Conservation (phyloP, 75 land plant genomes). For the Selaginella tamariscina region DNA sequence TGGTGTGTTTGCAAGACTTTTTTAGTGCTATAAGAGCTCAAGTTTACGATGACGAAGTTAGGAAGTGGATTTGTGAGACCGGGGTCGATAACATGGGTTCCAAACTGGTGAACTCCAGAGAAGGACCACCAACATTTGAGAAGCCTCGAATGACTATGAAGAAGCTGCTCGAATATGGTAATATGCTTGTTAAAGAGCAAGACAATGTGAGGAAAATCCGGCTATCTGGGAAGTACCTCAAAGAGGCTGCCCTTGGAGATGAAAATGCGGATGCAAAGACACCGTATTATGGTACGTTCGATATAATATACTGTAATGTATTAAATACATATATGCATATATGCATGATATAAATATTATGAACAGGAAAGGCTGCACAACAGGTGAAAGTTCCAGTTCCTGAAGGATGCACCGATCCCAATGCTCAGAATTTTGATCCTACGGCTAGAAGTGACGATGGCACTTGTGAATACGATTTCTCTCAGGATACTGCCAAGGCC, state of each 20-base stretch:
- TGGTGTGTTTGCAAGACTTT: not conserved
- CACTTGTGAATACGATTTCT: constrained; percentile 40
- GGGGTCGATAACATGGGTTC: constrained; percentile 9
- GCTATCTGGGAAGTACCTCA: not conserved
- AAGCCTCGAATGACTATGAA: constrained; percentile 2
- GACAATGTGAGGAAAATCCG: not conserved
- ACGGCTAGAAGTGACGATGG: constrained; percentile 90
- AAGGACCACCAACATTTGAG: not conserved
- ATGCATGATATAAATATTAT: not conserved
- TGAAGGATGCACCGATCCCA: constrained; percentile 71
- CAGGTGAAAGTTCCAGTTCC: constrained; percentile 65
- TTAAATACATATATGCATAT: no score
- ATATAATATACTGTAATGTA: no score
- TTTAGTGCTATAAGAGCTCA: constrained; percentile 4
- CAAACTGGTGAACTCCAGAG: constrained; percentile 8
- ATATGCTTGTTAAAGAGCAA: constrained; percentile 9
- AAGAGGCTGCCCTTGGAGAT: constrained; percentile 2
- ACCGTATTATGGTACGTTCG: no score
- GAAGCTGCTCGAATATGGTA: constrained; percentile 11
- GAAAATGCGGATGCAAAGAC: not conserved
- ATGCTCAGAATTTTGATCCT: constrained; percentile 68
- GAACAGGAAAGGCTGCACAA: constrained; percentile 70
- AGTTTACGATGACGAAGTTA: constrained; percentile 12
- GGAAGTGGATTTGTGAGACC: constrained; percentile 1
- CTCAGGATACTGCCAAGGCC: not conserved